Base-by-base conservation (phyloP, 495 filamentous ascomycete genomes). In the Cercophora newfieldiana region DNA sequence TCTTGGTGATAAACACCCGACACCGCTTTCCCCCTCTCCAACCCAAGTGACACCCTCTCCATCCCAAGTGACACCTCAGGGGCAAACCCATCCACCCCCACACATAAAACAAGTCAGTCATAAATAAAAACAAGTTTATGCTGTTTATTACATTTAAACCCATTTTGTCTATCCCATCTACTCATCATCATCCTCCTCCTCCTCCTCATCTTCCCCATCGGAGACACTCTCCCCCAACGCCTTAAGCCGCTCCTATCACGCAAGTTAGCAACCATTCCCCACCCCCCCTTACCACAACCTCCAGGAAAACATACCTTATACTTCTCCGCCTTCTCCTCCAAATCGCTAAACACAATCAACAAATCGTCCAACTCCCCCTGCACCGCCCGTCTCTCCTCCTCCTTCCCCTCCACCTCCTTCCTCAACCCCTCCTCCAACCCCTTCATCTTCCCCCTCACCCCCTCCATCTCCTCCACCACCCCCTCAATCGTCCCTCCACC, bases 341-440 rank as follows among this genome's bases (percentile, higher is more conserved):
- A 69, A 71, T 96, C 92, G n/a, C 86, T 90, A 75, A 96, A 90
- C 31, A 96, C 88, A 81, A 95, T 90, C 44, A 96, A 78, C 69
- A 96, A 80, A 76, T 96, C 92, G 68, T 96, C 92, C 30, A 94
- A 78, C 72, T 95, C 92, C 24, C 77, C 69, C 71, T 94, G 91
- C 24, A 83, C 83, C 22, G 86, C 78, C 61, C 85, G 80, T 54
- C 85, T 85, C 66, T 89, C 86, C 68, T 88, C 85, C 71, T 92
- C 90, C 70, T 87, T 90, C 64, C 84, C 77, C 37, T 79, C 75
- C 22, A 31, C 24, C 22, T 28, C 61, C 47, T 69, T 67, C 26
- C 29, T 54, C n/a, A 57, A 21, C 47, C 18, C 53, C 44, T 61
- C 63, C 5, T 29, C 54, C 44, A 58, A 30, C 26, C 21, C 50